Percentiles rank a stretch among this genome's conserved stretches.
Conservation (phyloP, 2,329 filamentous ascomycete species). For the Pseudogymnoascus sp. region DNA sequence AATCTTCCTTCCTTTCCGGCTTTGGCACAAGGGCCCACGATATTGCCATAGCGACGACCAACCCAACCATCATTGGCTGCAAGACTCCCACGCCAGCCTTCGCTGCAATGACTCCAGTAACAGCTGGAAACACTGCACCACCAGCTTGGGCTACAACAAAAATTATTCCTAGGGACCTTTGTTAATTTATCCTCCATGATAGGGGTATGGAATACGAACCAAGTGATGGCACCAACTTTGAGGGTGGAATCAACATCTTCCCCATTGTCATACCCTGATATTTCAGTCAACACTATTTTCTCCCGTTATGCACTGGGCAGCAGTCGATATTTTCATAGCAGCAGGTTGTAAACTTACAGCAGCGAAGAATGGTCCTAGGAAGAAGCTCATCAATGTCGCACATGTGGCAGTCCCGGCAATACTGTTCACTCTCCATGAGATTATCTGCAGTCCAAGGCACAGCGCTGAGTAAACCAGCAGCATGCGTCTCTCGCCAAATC, state of each 20-base stretch:
- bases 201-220: constrained; percentile 26
- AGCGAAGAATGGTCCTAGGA: constrained; percentile 50
- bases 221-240: constrained; percentile 39
- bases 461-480: constrained; percentile 44
- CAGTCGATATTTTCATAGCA: neutral
- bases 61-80: constrained; percentile 42
- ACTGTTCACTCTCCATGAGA: constrained; percentile 52
- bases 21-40: constrained; percentile 37
- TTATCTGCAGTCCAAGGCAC: constrained; percentile 44
- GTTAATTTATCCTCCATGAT: neutral
- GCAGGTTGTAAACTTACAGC: constrained; percentile 32
- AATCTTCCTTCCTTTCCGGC: constrained; percentile 1
- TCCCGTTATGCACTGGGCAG: neutral
- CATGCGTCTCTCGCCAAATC: constrained; percentile 50
- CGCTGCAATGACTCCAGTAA: constrained; percentile 44
- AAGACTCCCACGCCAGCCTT: constrained; percentile 38
- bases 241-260: constrained; percentile 40
- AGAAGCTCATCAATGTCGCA: constrained; percentile 38
- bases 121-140: constrained; percentile 44
- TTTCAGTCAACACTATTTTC: constrained; percentile 7
- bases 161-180: constrained; percentile 33
- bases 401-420: constrained; percentile 21
- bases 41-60: constrained; percentile 38
- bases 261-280: constrained; percentile 44
- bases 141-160: constrained; percentile 50